Base-by-base conservation (phyloP, 106 monocot species). In the Amphibolis antarctica region DNA sequence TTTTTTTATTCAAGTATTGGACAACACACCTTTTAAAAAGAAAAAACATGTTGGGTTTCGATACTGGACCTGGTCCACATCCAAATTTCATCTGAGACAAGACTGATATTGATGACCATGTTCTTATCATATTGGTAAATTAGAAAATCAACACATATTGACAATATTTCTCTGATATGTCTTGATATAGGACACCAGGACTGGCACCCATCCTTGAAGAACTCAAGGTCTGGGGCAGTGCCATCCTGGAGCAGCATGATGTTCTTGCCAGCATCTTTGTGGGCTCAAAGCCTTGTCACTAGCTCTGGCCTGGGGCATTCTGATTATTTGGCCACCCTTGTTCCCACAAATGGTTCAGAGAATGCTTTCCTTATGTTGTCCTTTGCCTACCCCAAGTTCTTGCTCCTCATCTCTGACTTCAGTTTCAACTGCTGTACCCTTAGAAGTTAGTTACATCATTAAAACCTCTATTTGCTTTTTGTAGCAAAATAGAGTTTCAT, bases 191-290 rank as follows among this genome's bases (percentile, higher is more conserved):
- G n/a, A n/a, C n/a, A n/a, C n/a, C n/a, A n/a, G n/a, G n/a, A n/a
- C n/a, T n/a, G n/a, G 36, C 65, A 65, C 10, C 79, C 74, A 46
- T 77, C 79, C 31, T 70, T 85, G 23, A 69, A 24, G 66, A 89
- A 85, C 66, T 89, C 77, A 0, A 89, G 80, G 18, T 82, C 85
- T 10, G 82, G 67, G 62, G 80, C 77, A 0, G 5, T 23, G 56
- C 82, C 82, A 50, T 89, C 85, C 62, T 82, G 89, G 36, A 80
- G 71, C 36, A 89, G 46, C 30, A 85, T 59, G 66, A 85, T 82
- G 69, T 85, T 85, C 28, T 82, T 85, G 11, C 89, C 89, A 1
- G 85, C 85, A 51, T 89, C 85, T n/a, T 82, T 89, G 77, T 89
- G 89, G 46, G 66, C 77, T 23, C 89, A 59, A 46, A 89, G 85